Conservation (phyloP, 2,329 filamentous ascomycete species). For the Xylariaceae sp. region DNA sequence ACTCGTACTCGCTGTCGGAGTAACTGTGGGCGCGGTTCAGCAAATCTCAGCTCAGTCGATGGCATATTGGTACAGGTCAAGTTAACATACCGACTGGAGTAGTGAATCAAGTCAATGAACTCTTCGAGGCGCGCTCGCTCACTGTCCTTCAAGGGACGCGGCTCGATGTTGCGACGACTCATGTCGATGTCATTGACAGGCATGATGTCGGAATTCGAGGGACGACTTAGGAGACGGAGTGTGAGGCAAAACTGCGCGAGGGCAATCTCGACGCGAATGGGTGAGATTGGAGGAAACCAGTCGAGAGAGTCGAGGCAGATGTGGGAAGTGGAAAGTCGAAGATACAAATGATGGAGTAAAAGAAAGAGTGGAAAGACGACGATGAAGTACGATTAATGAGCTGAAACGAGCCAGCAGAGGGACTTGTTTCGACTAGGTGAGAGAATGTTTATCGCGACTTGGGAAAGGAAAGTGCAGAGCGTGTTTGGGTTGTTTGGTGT, state of each 20-base stretch:
- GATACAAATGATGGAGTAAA: too few relatives aligned
- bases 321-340: background rate
- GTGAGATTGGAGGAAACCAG: background rate
- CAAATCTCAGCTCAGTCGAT: too few relatives aligned
- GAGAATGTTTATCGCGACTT: too few relatives aligned
- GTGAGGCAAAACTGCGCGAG: background rate
- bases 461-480: too few relatives aligned
- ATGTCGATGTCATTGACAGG: constrained; percentile 65
- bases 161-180: constrained; percentile 79
- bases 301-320: background rate
- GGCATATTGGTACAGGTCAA: too few relatives aligned
- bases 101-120: constrained; percentile 90
- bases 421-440: too few relatives aligned
- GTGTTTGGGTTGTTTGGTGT: too few relatives aligned
- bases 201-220: constrained; percentile 15
- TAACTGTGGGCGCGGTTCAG: too few relatives aligned
- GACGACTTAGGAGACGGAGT: background rate
- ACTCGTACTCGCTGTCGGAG: constrained; percentile 88
- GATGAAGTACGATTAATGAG: too few relatives aligned
- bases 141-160: constrained; percentile 72
- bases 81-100: constrained; percentile 73
- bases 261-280: background rate
- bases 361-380: too few relatives aligned
- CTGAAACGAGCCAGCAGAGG: too few relatives aligned
- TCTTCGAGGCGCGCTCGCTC: constrained; percentile 85